Evolutionary conservation across 2,329 filamentous ascomycete genomes (phyloP), one percentile per base, ranked within the genome.

Genomic region (Colletotrichum orchidophilum): DNA sequence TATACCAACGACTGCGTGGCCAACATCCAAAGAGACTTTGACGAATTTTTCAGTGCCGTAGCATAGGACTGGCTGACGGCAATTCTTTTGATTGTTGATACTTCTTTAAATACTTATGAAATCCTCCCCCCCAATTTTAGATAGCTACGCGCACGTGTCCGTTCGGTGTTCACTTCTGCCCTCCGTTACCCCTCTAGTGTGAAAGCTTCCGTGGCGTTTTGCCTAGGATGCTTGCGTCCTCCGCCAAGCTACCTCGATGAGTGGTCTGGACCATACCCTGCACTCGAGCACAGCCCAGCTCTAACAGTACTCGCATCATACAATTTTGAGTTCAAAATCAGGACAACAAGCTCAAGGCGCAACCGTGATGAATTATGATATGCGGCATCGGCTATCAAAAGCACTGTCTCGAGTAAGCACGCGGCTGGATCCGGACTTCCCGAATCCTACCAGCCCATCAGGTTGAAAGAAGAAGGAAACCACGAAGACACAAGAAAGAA

Each of bases 1-100:
- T 92, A 92, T 79, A 86, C 87, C 12, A 85, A 90, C 76, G 90
- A 92, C 79, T 91, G 89, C 76, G 84, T 88, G 60, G 80, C 83
- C 75, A 86, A 89, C 66, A 85, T 89, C 0, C 79, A 80, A 60
- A 86, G 89, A 53, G 81, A 81, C 70, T 91, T 89, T 77, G 83
- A 85, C 12, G 80, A 83, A 75, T 74, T 89, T 49, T 88, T 81
- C 73, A 78, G 77, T 33, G 78, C 74, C 33, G 65, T 81, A 69
- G 68, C 57, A 26, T 66, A 63, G 61, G 55, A 62, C 64, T 62
- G 39, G 61, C n/a, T n/a, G 72, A 52, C 49, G 49, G 3, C 67
- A 73, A 15, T 64, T 70, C 24, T 50, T 67, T 21, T 27, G 39
- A 42, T n/a, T 46, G 18, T 46, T n/a, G 39, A 46, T 46, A 46